Evolutionary conservation across 1,284 basidiomycete species (phyloP).

Genomic region (Ustilago esculenta): DNA sequence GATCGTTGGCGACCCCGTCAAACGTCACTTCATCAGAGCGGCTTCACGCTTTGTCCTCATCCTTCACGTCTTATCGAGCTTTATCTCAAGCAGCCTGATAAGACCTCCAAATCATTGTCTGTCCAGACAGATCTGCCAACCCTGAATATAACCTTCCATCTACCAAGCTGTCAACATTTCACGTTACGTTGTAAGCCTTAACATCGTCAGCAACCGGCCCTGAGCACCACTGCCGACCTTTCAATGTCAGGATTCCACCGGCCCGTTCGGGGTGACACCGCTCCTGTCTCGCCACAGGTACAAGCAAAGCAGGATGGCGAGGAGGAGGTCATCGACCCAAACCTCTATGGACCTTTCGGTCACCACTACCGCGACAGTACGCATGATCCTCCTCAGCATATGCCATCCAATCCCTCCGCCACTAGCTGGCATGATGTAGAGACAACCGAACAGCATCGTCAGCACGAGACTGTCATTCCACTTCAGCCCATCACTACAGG

Average conservation of each 20-base stretch:
- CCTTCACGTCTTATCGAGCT: too few relatives aligned
- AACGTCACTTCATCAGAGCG: too few relatives aligned
- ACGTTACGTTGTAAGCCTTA: too few relatives aligned
- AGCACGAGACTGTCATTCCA: conserved; percentile 14
- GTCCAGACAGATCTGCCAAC: too few relatives aligned
- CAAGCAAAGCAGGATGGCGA: background rate
- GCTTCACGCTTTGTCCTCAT: too few relatives aligned
- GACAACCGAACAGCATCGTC: conserved; percentile 25
- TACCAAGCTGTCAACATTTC: too few relatives aligned
- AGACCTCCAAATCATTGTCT: too few relatives aligned
- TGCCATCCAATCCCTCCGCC: background rate
- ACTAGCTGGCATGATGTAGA: conserved; percentile 36
- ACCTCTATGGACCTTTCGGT: conserved; percentile 45
- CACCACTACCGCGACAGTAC: conserved; percentile 20
- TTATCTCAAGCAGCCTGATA: too few relatives aligned
- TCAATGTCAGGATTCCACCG: conserved; percentile 28
- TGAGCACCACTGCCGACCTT: too few relatives aligned
- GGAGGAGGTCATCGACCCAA: conserved; percentile 37
- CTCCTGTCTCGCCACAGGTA: too few relatives aligned
- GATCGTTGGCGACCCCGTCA: too few relatives aligned
- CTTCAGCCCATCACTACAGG: conserved; percentile 8
- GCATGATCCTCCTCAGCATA: background rate
- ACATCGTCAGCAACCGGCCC: background rate
- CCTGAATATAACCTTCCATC: too few relatives aligned
- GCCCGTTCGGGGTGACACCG: conserved; percentile 11